Evolutionary conservation across 345 rosid genomes (phyloP).

Genomic region (Gossypium anomalum): DNA sequence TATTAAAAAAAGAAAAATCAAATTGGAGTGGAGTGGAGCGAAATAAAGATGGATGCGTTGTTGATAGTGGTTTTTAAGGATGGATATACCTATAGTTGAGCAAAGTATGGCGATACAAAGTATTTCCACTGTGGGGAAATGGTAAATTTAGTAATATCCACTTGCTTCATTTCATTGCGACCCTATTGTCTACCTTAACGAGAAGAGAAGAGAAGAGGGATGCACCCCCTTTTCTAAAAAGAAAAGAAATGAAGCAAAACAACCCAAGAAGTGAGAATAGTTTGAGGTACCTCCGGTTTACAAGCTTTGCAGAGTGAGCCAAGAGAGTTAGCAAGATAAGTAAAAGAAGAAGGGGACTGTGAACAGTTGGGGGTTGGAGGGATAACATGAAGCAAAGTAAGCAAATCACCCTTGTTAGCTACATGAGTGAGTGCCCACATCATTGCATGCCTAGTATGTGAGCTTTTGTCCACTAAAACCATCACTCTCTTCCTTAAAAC

Average conservation of each 20-base stretch:
- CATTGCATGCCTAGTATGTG: constrained; percentile 87
- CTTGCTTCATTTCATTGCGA: too few relatives aligned
- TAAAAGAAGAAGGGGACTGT: constrained; percentile 28
- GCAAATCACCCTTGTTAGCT: constrained; percentile 58
- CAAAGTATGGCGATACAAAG: too few relatives aligned
- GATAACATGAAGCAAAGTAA: constrained; percentile 64
- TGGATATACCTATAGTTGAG: too few relatives aligned
- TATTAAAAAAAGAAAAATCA: too few relatives aligned
- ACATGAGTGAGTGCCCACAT: constrained; percentile 99
- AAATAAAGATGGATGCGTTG: too few relatives aligned
- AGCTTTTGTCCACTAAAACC: constrained; percentile 82
- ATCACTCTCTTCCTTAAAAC: constrained; percentile 70
- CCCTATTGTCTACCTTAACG: too few relatives aligned
- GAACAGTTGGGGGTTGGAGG: constrained; percentile 31
- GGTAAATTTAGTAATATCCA: too few relatives aligned
- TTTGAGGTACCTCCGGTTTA: constrained; percentile 68
- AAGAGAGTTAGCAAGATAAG: constrained; percentile 64
- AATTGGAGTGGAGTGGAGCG: too few relatives aligned
- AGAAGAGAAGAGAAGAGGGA: too few relatives aligned
- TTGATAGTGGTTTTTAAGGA: too few relatives aligned
- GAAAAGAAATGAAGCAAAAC: neutral
- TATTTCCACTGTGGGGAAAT: too few relatives aligned
- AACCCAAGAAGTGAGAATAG: neutral
- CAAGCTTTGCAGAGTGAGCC: constrained; percentile 90
- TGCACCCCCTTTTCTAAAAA: too few relatives aligned